A percentile compares a stretch with the other conserved stretches of the same genome.
Evolutionary conservation across 2,329 filamentous ascomycete species (phyloP).

Genomic region (Ramichloridium luteum): DNA sequence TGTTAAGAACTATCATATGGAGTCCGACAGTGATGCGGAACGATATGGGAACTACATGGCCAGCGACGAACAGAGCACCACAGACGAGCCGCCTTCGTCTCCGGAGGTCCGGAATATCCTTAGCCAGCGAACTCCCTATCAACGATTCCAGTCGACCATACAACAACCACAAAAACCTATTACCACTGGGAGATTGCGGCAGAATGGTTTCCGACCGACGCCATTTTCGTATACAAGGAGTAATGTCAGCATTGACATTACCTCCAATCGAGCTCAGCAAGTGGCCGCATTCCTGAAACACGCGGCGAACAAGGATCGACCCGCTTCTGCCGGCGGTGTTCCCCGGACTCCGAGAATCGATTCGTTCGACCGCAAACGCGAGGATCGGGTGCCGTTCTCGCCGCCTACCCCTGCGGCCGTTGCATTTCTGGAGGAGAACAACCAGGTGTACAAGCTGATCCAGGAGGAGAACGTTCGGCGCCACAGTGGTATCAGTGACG

Average conservation of each 20-base stretch:
- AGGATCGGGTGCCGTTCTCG: slow-evolving; percentile 3
- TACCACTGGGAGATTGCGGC: too few species aligned
- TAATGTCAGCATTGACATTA: background rate
- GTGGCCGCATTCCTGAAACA: background rate
- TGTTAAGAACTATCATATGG: slow-evolving; percentile 12
- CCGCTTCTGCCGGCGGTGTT: background rate
- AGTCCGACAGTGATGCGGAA: slow-evolving; percentile 14
- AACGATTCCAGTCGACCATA: slow-evolving; percentile 11
- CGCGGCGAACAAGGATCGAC: background rate
- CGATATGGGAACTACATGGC: slow-evolving; percentile 5
- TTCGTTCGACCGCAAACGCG: too few species aligned
- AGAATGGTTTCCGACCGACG: too few species aligned
- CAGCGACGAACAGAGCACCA: slow-evolving; percentile 6
- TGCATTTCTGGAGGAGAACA: slow-evolving; percentile 13
- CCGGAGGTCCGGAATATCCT: slow-evolving; percentile 7
- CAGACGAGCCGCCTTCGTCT: slow-evolving; percentile 7
- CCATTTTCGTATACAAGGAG: background rate
- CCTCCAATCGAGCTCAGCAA: background rate
- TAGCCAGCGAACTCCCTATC: slow-evolving; percentile 8
- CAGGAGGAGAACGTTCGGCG: slow-evolving; percentile 21
- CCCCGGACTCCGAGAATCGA: background rate
- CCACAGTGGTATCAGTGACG: slow-evolving; percentile 17
- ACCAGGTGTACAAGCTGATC: slow-evolving; percentile 13
- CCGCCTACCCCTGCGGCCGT: slow-evolving; percentile 11
- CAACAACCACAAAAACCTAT: too few species aligned